Conservation (phyloP, 495 filamentous ascomycete genomes). For the Lasiosphaeria ovina region DNA sequence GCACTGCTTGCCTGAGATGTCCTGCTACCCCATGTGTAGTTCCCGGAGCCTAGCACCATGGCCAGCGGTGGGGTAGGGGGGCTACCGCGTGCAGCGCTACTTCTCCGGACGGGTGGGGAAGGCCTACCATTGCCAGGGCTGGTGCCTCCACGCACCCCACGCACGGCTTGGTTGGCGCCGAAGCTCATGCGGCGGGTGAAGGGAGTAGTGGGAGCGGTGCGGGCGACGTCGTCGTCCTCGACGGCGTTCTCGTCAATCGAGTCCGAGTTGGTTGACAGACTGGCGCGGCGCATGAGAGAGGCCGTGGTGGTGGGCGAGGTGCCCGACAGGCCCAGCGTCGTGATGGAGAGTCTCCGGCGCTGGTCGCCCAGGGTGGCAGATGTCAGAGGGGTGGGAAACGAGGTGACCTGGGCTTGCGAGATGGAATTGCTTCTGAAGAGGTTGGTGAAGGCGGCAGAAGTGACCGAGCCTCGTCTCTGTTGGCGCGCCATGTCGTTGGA, state of each 20-base stretch:
- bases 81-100: conserved; percentile 24
- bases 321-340: conserved; percentile 78
- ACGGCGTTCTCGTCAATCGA: conserved; percentile 83
- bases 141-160: conserved; percentile 42
- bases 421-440: conserved; percentile 54
- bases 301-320: conserved; percentile 61
- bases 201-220: conserved; percentile 61
- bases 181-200: conserved; percentile 88
- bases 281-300: conserved; percentile 63
- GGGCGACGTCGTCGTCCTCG: conserved; percentile 68
- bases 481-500: conserved; percentile 37
- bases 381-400: conserved; percentile 62
- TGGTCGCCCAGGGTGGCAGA: conserved; percentile 67
- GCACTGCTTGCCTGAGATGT: conserved; percentile 52
- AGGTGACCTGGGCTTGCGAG: conserved; percentile 37
- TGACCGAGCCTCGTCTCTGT: conserved; percentile 55
- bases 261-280: conserved; percentile 71
- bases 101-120: conserved; percentile 28
- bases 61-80: conserved; percentile 26
- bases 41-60: conserved; percentile 18
- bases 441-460: conserved; percentile 52
- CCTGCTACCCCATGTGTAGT: conserved; percentile 33
- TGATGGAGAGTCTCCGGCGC: conserved; percentile 82
- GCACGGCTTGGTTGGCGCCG: conserved; percentile 74
- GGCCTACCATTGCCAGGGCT: conserved; percentile 55